These are phyloP conservation scores for Backusella liffmaniae DNA, from an alignment of 192 early-diverging fungal species.

Conservation along the genomic window DNA sequence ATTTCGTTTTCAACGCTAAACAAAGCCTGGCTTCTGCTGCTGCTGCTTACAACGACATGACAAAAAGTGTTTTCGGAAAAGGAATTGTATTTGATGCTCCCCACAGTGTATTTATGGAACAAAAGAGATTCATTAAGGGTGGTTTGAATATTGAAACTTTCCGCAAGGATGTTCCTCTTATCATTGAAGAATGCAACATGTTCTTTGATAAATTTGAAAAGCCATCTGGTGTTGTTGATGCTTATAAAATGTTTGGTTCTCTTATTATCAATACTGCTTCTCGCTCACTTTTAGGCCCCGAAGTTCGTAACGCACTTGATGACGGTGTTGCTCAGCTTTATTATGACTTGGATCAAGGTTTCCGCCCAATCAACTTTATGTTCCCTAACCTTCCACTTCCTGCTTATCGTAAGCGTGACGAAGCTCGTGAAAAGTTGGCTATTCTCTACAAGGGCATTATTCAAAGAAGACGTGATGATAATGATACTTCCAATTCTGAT, in stretches of 20 bases:
- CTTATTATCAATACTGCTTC: slow-evolving; percentile 96
- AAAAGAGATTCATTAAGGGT: slow-evolving; percentile 97
- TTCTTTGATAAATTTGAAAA: slow-evolving; percentile 74
- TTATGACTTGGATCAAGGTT: slow-evolving; percentile 91
- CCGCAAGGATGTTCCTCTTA: slow-evolving; percentile 82
- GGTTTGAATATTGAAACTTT: slow-evolving; percentile 86
- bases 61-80: slow-evolving; percentile 90
- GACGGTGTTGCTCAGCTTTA: slow-evolving; percentile 74
- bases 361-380: slow-evolving; percentile 92
- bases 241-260: slow-evolving; percentile 81
- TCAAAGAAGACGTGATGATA: slow-evolving; percentile 63
- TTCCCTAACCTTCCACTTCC: slow-evolving; percentile 91
- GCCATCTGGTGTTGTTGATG: slow-evolving; percentile 59
- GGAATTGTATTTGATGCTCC: slow-evolving; percentile 95
- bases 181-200: slow-evolving; percentile 73
- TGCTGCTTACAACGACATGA: slow-evolving; percentile 91
- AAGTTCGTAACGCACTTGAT: slow-evolving; percentile 83
- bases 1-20: slow-evolving; percentile 95
- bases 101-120: slow-evolving; percentile 94
- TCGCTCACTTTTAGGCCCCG: slow-evolving; percentile 88
- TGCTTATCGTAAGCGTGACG: slow-evolving; percentile 79
- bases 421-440: slow-evolving; percentile 80
- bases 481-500: slow-evolving; percentile 44
- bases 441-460: slow-evolving; percentile 77
- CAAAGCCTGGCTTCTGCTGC: slow-evolving; percentile 83